Evolutionary conservation across 371 early-diverging fungal genomes (phyloP).

Genomic region (Rhizopus sp.): DNA sequence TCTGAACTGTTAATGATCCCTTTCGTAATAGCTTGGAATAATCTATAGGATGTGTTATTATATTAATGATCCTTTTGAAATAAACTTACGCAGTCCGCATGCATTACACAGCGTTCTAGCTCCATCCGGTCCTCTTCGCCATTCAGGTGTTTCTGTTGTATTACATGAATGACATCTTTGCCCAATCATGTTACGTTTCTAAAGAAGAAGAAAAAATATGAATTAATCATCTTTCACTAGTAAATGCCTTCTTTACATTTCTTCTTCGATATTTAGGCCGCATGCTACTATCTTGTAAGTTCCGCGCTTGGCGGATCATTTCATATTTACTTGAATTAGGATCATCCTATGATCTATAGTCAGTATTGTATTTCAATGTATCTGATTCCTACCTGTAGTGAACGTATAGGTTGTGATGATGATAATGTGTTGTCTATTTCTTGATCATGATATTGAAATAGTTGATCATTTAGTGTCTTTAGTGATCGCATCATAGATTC

Average conservation of each 20-base stretch:
- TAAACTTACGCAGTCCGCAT: slow-evolving; percentile 63
- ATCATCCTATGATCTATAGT: background rate
- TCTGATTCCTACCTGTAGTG: background rate
- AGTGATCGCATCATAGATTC: slow-evolving; percentile 13
- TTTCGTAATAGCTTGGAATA: slow-evolving; percentile 28
- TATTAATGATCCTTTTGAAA: slow-evolving; percentile 5
- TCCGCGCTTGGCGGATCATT: slow-evolving; percentile 41
- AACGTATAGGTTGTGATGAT: background rate
- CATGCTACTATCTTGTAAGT: slow-evolving; percentile 24
- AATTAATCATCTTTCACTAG: too few relatives aligned
- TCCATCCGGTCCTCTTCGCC: slow-evolving; percentile 74
- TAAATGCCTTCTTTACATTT: slow-evolving; percentile 14
- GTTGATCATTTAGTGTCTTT: background rate
- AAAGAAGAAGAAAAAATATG: background rate
- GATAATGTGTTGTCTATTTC: background rate
- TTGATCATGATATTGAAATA: background rate
- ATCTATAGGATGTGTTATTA: slow-evolving; percentile 12
- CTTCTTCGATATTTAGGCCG: slow-evolving; percentile 36
- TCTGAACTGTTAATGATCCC: slow-evolving; percentile 31
- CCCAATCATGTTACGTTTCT: slow-evolving; percentile 39
- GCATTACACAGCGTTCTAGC: slow-evolving; percentile 71
- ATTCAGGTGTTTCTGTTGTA: slow-evolving; percentile 67
- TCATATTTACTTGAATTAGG: slow-evolving; percentile 24
- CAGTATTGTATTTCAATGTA: background rate
- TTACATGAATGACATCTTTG: slow-evolving; percentile 63